Percentiles rank a stretch among this genome's conserved stretches.
phyloP scores from a whole-genome alignment of 768 basidiomycete species.

The Lentinula sp. region DNA sequence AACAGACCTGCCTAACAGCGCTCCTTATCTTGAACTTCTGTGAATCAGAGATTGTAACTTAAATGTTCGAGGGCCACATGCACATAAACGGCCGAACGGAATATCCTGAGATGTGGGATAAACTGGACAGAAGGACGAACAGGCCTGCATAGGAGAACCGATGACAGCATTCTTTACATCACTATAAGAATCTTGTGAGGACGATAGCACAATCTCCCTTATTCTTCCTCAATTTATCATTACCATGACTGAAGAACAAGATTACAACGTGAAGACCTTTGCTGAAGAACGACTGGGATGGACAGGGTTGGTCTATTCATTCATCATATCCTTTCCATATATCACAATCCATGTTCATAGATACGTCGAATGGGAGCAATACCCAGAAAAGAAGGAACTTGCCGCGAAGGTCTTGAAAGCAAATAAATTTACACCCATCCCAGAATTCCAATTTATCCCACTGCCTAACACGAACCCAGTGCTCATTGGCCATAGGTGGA shows the following conservation, averaged over 20 bases:
- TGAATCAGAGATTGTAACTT: neutral
- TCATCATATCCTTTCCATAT: neutral
- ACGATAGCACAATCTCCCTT: neutral
- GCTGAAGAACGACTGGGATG: conserved; percentile 33
- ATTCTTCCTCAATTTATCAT: neutral
- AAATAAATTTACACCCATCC: conserved; percentile 31
- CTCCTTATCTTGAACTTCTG: too few relatives aligned
- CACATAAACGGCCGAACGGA: neutral
- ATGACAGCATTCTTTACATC: neutral
- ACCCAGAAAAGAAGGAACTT: conserved; percentile 34
- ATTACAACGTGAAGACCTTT: conserved; percentile 19
- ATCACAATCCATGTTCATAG: conserved; percentile 15
- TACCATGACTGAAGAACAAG: neutral
- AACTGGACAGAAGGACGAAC: neutral
- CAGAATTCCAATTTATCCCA: conserved; percentile 45
- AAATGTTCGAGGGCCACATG: neutral
- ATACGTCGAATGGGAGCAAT: conserved; percentile 44
- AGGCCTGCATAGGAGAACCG: neutral
- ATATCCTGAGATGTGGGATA: neutral
- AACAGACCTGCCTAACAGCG: too few relatives aligned
- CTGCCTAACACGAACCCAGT: conserved; percentile 46
- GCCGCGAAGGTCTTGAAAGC: conserved; percentile 33
- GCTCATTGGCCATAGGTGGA: conserved; percentile 44
- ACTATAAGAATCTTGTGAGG: neutral
- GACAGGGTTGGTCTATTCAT: conserved; percentile 22